These are phyloP conservation scores for Clathrus columnatus DNA, from an alignment of 768 basidiomycete species.

Conservation along the genomic window DNA sequence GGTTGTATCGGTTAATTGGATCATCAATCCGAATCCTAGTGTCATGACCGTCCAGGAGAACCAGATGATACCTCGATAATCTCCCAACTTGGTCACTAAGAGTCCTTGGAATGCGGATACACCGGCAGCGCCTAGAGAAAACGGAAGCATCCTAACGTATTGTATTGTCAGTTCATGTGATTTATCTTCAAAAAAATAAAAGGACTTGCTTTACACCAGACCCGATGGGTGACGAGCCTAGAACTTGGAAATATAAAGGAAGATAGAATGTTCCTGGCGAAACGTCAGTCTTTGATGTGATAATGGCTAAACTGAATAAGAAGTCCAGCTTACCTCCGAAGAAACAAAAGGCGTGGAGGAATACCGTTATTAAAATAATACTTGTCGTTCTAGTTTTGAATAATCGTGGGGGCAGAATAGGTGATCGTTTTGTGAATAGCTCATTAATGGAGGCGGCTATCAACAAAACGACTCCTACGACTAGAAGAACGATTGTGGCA, in stretches of 20 bases:
- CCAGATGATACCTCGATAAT: constrained; percentile 60
- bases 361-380: constrained; percentile 22
- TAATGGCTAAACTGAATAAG: background rate
- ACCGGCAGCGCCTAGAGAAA: constrained; percentile 50
- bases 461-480: constrained; percentile 26
- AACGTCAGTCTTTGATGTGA: background rate
- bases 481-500: constrained; percentile 30
- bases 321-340: constrained; percentile 21
- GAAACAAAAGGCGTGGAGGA: constrained; percentile 28
- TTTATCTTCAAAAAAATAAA: background rate
- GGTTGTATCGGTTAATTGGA: constrained; percentile 49
- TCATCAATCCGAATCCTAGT: constrained; percentile 68
- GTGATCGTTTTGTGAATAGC: constrained; percentile 23
- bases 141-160: constrained; percentile 57
- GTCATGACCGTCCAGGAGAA: constrained; percentile 41
- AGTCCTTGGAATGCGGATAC: constrained; percentile 51
- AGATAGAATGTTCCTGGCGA: constrained; percentile 50
- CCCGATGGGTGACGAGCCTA: constrained; percentile 64
- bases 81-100: constrained; percentile 45
- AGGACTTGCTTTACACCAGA: constrained; percentile 52
- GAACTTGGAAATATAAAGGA: constrained; percentile 70
- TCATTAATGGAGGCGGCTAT: constrained; percentile 27
- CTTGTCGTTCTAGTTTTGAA: constrained; percentile 35
- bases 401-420: constrained; percentile 32
- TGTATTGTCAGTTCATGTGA: background rate